phyloP scores from a whole-genome alignment of 2,329 filamentous ascomycete genomes.

The Beauveria pseudobassiana region DNA sequence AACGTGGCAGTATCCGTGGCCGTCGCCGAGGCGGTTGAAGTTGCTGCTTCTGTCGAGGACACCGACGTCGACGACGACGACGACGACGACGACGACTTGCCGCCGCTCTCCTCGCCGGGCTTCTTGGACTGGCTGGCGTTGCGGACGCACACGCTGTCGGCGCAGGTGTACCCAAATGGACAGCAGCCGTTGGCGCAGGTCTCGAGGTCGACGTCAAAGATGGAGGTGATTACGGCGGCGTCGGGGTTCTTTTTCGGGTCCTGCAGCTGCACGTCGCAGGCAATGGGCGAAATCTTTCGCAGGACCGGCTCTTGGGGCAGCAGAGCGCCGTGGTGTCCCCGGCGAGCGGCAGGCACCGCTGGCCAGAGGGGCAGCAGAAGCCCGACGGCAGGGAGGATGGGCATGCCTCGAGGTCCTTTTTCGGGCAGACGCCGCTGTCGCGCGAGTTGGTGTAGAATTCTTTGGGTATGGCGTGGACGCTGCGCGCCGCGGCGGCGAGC shows the following conservation, averaged over 20 bases:
- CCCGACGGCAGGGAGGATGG: neutral
- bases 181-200: conserved; percentile 60
- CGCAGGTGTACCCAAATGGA: conserved; percentile 64
- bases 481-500: neutral
- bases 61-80: too few species aligned
- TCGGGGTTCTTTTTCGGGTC: conserved; percentile 48
- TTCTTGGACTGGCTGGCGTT: conserved; percentile 41
- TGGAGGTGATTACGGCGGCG: conserved; percentile 59
- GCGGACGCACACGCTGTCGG: conserved; percentile 39
- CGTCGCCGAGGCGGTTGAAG: too few species aligned
- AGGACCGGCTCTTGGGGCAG: conserved; percentile 54
- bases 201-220: conserved; percentile 47
- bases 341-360: conserved; percentile 54
- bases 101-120: conserved; percentile 15
- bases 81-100: too few species aligned
- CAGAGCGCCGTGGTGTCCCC: conserved; percentile 62
- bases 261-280: conserved; percentile 55
- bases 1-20: too few species aligned
- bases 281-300: conserved; percentile 55
- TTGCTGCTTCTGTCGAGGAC: too few species aligned
- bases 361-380: conserved; percentile 53
- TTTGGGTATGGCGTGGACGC: neutral
- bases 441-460: neutral
- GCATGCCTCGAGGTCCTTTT: neutral
- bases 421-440: neutral